phyloP scores from a whole-genome alignment of 495 filamentous ascomycete species.

The Lentithecium fluviatile region DNA sequence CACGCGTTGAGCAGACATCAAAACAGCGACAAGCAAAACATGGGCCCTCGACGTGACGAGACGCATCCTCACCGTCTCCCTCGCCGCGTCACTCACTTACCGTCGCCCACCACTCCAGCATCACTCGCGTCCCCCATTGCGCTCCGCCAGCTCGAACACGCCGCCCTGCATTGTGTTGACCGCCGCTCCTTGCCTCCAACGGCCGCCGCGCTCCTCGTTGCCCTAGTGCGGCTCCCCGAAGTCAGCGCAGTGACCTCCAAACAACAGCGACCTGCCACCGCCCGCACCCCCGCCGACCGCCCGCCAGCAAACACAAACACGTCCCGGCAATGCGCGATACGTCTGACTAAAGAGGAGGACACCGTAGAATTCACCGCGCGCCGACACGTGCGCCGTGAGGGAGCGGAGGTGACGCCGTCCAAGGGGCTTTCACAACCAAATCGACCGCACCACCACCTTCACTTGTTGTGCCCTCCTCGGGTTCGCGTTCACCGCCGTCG shows the following conservation, averaged over 20 bases:
- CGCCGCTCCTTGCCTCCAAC: conserved; percentile 4
- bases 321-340: conserved; percentile 14
- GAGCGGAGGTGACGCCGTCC: too few species aligned
- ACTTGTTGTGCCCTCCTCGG: too few species aligned
- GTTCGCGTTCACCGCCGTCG: too few species aligned
- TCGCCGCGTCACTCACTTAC: not conserved
- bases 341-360: not conserved
- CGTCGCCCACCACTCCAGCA: not conserved
- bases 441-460: too few species aligned
- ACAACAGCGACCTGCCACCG: conserved; percentile 18
- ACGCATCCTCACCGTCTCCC: not conserved
- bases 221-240: conserved; percentile 26
- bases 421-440: too few species aligned
- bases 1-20: conserved; percentile 17
- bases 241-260: conserved; percentile 14
- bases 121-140: not conserved
- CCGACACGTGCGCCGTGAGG: not conserved
- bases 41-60: conserved; percentile 23
- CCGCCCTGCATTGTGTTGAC: not conserved
- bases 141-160: not conserved
- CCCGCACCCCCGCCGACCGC: conserved; percentile 4
- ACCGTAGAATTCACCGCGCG: not conserved
- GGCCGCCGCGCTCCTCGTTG: not conserved
- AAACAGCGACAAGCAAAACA: conserved; percentile 17
- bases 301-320: not conserved